Evolutionary conservation across 345 rosid species (phyloP), one percentile per base, ranked within the genome.

Genomic region (Bruguiera sexangula): DNA sequence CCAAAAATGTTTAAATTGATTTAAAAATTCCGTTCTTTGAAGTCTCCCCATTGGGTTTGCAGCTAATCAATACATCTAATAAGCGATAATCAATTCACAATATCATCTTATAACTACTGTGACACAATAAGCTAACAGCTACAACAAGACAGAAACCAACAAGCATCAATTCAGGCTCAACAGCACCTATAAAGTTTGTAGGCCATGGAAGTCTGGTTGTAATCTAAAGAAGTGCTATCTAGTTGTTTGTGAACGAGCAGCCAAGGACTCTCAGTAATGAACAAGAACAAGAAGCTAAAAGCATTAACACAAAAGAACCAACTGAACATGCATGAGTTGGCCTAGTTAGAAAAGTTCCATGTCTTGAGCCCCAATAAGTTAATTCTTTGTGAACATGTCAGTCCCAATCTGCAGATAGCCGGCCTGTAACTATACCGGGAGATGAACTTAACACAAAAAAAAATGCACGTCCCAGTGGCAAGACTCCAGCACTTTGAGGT

Each of bases 191-290:
- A 19, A 67, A 24, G 56, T 22, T 29, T n/a, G 57, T 64, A 64
- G 75, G 75, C 69, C 75, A 56, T 29, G 37, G 27, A 56, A 39
- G 36, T 48, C 50, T 55, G 7, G 36, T 34, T 34, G 54, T 62
- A 62, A 26, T 53, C 62, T 62, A 62, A 70, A 53, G 62, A 53
- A 24, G 36, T 22, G 62, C 18, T 6, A 48, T 15, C 65, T 37
- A 21, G 22, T 37, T 15, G 19, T 43, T 3, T 43, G 19, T 13
- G 50, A 15, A 43, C n/a, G 37, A 30, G 5, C 36, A 34, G 26
- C 30, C 46, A 32, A 50, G 53, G 27, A 31, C 1, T 0, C 15
- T 21, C 21, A 32, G 22, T 22, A 34, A 27, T 13, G 63, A 26
- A 4, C 57, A 68, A 57, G 19, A 32, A 29, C 37, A 51, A 39